phyloP scores from a whole-genome alignment of 768 basidiomycete species.

The Pholiota microspora region DNA sequence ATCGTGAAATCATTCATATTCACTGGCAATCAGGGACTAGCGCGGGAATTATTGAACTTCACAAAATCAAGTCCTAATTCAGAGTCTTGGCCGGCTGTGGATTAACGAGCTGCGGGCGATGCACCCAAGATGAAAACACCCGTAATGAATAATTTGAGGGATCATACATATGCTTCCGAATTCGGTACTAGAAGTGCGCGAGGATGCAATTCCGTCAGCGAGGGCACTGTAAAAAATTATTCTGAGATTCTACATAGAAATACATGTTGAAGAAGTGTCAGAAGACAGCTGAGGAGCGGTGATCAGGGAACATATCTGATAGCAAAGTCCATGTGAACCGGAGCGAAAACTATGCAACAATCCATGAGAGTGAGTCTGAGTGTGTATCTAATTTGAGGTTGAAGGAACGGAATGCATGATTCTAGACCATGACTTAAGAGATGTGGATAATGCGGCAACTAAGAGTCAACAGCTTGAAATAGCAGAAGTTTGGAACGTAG shows the following conservation, averaged over 20 bases:
- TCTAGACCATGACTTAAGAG: constrained; percentile 4
- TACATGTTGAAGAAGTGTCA: constrained; percentile 14
- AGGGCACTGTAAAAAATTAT: neutral
- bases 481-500: constrained; percentile 5
- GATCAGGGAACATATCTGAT: constrained; percentile 7
- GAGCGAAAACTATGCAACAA: constrained; percentile 13
- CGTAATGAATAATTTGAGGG: too few species aligned
- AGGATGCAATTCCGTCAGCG: constrained; percentile 3
- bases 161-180: too few species aligned
- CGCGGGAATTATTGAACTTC: neutral
- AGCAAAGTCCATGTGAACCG: constrained; percentile 15
- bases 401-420: constrained; percentile 5
- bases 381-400: constrained; percentile 15
- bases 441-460: constrained; percentile 9
- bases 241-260: constrained; percentile 19
- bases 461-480: constrained; percentile 5
- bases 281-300: constrained; percentile 7
- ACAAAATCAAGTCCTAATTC: too few species aligned
- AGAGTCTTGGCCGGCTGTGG: neutral
- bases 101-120: neutral
- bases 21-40: neutral
- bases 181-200: too few species aligned
- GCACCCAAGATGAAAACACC: neutral
- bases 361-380: constrained; percentile 10
- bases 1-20: too few species aligned